Evolutionary conservation across 1,284 basidiomycete species (phyloP), one percentile per base, ranked within the genome.

Genomic region (Mycena sp.): DNA sequence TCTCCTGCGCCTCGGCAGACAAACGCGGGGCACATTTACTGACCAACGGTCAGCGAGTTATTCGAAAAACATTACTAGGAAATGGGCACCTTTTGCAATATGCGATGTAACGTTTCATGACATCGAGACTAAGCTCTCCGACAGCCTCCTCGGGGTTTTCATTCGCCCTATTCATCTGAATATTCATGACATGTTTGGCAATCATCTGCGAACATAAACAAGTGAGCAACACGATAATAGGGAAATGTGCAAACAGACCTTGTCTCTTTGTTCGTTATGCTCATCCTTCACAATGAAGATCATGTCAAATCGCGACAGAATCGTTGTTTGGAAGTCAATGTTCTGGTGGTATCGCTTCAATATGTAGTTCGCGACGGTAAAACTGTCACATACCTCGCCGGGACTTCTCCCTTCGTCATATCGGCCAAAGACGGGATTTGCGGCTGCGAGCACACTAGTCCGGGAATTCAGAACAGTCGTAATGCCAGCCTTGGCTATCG

Each of bases 261-360:
- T 88, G 78, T 99, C 98, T 48, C 98, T 87, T 53, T 85, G 83
- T 78, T 99, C 98, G 75, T 99, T 95, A 77, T 99, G 98, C 73
- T 99, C 96, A 74, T 99, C 98, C 76, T 94, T 96, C 69, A 99
- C 93, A 70, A 99, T 98, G 81, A 99, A 99, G 73, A 99, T 99
- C 98, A 99, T 98, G 75, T 99, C 98, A 78, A 99, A 99, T 66
- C 98, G 91, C 56, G 95, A 98, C 78, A 99, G 78, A 73, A 99
- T 98, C 1, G 98, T 99, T 2, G 98, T 99, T 80, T 99, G 96
- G 77, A 98, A 98, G 76, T 98, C 96, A 64, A 98, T 98, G 75
- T 98, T 98, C 92, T 95, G 68, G 14, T 35, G 43, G 43, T 55
- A 10, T 14, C 45, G 45, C 28, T 25, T 45, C 21, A 46, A 19